A percentile compares a stretch with the other conserved stretches of the same genome.
Evolutionary conservation across 495 filamentous ascomycete species (phyloP).

Genomic region (Saxophila tyrrhenica): DNA sequence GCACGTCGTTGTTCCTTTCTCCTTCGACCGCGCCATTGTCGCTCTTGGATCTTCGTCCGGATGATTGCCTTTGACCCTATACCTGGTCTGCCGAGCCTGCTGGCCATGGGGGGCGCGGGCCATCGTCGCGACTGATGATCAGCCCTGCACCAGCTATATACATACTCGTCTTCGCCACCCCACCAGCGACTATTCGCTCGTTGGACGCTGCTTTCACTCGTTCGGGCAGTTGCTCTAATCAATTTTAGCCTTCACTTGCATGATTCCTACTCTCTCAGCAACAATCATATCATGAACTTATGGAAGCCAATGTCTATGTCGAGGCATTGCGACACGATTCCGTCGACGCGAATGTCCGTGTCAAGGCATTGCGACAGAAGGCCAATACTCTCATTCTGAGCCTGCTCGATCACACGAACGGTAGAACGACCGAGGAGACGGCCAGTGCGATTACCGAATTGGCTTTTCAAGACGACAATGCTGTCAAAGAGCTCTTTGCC

Average conservation of each 20-base stretch:
- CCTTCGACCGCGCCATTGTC: background rate
- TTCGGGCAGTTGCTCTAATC: background rate
- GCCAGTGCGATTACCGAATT: background rate
- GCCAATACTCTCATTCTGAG: background rate
- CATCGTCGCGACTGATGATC: background rate
- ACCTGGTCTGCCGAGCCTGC: background rate
- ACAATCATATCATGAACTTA: background rate
- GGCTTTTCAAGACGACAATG: background rate
- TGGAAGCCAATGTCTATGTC: background rate
- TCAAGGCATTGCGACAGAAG: background rate
- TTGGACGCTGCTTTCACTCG: background rate
- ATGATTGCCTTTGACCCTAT: background rate
- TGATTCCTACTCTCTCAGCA: too few species aligned
- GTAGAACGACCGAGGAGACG: background rate
- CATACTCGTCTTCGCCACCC: background rate
- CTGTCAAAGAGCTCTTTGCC: background rate
- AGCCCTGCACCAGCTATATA: background rate
- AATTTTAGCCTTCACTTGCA: too few species aligned
- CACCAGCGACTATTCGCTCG: too few species aligned
- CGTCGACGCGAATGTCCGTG: background rate
- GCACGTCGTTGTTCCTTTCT: background rate
- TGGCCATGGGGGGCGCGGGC: background rate
- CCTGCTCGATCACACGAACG: background rate
- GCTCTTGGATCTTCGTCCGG: background rate
- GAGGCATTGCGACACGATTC: background rate